Evolutionary conservation across 2,329 filamentous ascomycete species (phyloP).

Genomic region (Aspergillus aculeatus): DNA sequence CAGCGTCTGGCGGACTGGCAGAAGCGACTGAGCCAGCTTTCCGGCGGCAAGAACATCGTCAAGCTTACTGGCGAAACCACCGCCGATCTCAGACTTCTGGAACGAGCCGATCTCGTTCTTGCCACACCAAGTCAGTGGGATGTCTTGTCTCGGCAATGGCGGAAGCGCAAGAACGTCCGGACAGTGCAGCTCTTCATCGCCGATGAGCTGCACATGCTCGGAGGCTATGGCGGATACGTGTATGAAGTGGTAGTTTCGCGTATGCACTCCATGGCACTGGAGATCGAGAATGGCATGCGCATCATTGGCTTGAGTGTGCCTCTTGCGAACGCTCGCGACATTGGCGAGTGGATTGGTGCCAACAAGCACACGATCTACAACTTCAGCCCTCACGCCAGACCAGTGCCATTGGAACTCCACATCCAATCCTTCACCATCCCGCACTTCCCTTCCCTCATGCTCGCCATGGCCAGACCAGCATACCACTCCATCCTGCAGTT

Average conservation of each 20-base stretch:
- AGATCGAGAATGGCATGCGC: conserved; percentile 79
- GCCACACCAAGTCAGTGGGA: conserved; percentile 97
- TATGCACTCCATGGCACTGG: conserved; percentile 92
- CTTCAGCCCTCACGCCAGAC: conserved; percentile 88
- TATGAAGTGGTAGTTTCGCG: conserved; percentile 98
- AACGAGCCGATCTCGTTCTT: conserved; percentile 82
- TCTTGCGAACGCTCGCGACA: conserved; percentile 85
- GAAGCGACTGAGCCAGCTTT: conserved; percentile 67
- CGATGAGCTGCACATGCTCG: conserved; percentile 91
- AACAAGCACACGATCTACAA: conserved; percentile 99
- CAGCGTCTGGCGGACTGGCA: conserved; percentile 80
- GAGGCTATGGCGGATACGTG: conserved; percentile 78
- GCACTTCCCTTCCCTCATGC: conserved; percentile 96
- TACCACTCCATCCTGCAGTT: conserved; percentile 86
- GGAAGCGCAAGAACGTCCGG: conserved; percentile 91
- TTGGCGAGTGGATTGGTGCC: conserved; percentile 97
- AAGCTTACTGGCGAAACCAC: conserved; percentile 93
- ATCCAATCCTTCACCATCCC: conserved; percentile 94
- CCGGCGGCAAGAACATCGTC: conserved; percentile 83
- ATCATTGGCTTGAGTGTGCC: conserved; percentile 90
- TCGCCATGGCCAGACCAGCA: conserved; percentile 94
- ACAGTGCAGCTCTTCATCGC: conserved; percentile 88
- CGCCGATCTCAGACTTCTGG: conserved; percentile 83
- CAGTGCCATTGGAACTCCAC: conserved; percentile 86
- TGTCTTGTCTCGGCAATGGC: conserved; percentile 92